Evolutionary conservation across 805 yeast genomes (phyloP), one percentile per base, ranked within the genome.

Genomic region (Candida multigemmis): DNA sequence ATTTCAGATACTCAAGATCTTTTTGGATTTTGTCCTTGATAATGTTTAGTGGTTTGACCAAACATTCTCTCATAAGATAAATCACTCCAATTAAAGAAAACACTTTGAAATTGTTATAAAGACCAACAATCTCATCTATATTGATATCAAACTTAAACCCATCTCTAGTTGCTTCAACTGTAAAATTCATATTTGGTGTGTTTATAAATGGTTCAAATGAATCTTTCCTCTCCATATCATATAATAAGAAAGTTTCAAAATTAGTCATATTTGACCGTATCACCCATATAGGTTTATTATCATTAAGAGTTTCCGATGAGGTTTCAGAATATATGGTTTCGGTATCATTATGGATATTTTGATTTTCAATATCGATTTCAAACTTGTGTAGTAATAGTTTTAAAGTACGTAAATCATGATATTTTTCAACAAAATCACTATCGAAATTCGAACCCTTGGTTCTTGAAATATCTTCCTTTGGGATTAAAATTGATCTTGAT

Each of bases 401-500:
- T 6, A 41, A 33, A 15, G 23, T 26, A 27, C 54, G 18, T 30
- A 56, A 35, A 19, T 45, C 41, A 24, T 42, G 33, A 34, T 34
- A 22, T 8, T 37, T 32, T 13, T 41, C 34, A 26, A 34, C 22
- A 26, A 40, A 24, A 34, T 50, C 47, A 11, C 36, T 23, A 19
- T 33, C 24, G 22, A 39, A 30, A 24, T 35, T 35, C 15, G 33
- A 33, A 7, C 33, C 44, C 8, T 24, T 19, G 16, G 32, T 22
- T n/a, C 31, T 18, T 14, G 40, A 23, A 9, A 47, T 23, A 14
- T 35, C 25, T 5, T 46, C 42, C 10, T 33, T 24, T 13, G 54
- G 59, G 6, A 60, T 50, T 19, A 61, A 41, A 1, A 60, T 53
- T 6, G 66, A 60, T 12, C 65, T 38, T 2, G 67, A 56, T 0